These are phyloP conservation scores for Diaporthe humulicola DNA, from an alignment of 2,329 filamentous ascomycete species.

Conservation along the genomic window DNA sequence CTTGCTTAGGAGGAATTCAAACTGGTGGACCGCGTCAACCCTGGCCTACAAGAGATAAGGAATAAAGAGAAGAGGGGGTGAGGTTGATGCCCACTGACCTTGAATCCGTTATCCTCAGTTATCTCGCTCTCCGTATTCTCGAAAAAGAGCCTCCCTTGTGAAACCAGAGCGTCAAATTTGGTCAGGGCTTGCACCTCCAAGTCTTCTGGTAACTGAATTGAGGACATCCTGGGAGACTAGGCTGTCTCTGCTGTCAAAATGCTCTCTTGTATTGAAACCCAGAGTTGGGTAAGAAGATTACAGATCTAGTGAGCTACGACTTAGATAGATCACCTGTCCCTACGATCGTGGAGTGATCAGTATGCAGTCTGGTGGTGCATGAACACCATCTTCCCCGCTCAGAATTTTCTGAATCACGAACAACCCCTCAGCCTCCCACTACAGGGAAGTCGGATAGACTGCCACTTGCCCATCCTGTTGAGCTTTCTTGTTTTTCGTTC, in stretches of 20 bases:
- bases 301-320: background rate
- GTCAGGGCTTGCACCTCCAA: background rate
- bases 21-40: background rate
- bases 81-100: background rate
- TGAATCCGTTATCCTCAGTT: background rate
- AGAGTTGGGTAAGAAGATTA: background rate
- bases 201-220: background rate
- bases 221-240: background rate
- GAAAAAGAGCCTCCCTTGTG: background rate
- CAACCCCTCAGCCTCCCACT: background rate
- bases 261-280: background rate
- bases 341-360: background rate
- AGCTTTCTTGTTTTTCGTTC: too few relatives aligned
- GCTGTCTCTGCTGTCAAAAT: background rate
- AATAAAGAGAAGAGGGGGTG: background rate
- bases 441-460: too few relatives aligned
- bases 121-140: background rate
- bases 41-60: too few relatives aligned
- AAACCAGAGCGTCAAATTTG: background rate
- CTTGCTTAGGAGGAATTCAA: background rate
- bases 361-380: too few relatives aligned
- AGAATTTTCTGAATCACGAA: background rate
- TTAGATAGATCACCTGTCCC: background rate
- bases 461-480: too few relatives aligned
- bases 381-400: too few relatives aligned